Evolutionary conservation across 1,284 basidiomycete species (phyloP).

Genomic region (Marasmius tenuissimus): DNA sequence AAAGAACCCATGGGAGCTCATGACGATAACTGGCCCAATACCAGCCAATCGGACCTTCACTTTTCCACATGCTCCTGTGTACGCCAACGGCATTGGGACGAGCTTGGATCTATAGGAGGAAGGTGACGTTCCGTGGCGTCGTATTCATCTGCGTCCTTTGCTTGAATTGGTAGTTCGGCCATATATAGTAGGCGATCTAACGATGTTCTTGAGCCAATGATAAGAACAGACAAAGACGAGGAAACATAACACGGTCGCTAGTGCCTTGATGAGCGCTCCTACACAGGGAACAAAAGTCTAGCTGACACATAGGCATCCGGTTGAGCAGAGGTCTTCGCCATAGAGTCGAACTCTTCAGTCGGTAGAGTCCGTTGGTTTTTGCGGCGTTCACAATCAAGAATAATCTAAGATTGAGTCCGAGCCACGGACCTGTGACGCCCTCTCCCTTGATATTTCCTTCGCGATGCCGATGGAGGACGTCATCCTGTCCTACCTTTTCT

Average conservation of each 20-base stretch:
- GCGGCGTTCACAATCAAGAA: conserved; percentile 96
- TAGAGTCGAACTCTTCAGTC: conserved; percentile 75
- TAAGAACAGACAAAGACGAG: conserved; percentile 2
- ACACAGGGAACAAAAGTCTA: conserved; percentile 76
- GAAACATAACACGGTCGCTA: conserved; percentile 86
- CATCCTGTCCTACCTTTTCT: conserved; percentile 6
- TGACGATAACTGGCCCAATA: conserved; percentile 71
- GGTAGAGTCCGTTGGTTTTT: conserved; percentile 97
- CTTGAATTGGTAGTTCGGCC: conserved; percentile 97
- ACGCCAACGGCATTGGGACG: conserved; percentile 79
- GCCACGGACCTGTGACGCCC: conserved; percentile 91
- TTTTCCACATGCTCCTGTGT: conserved; percentile 69
- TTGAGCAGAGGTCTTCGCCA: conserved; percentile 52
- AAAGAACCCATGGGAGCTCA: neutral
- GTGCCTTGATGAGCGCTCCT: conserved; percentile 95
- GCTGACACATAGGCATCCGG: conserved; percentile 69
- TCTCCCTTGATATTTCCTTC: conserved; percentile 91
- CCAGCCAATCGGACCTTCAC: conserved; percentile 87
- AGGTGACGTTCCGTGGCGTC: conserved; percentile 44
- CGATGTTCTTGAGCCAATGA: neutral
- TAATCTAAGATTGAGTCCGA: conserved; percentile 89
- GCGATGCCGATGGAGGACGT: conserved; percentile 77
- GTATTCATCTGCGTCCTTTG: conserved; percentile 59
- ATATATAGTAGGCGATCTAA: conserved; percentile 93
- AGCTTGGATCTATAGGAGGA: conserved; percentile 26